Base-by-base conservation (phyloP, 2,329 filamentous ascomycete genomes). In the Monilinia fructigena region DNA sequence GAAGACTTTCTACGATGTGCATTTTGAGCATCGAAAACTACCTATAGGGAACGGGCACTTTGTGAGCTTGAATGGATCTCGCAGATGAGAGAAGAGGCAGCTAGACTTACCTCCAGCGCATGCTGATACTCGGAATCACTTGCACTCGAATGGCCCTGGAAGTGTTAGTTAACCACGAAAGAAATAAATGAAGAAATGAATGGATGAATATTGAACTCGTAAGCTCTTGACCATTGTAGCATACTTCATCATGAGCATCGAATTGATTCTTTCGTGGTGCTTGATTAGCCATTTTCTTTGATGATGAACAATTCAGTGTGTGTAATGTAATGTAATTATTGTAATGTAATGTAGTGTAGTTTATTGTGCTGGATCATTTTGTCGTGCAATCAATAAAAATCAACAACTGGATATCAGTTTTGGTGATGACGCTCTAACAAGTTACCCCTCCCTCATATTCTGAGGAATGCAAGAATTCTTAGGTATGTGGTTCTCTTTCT, bases 1-100 rank as follows among this genome's bases (percentile, higher is more conserved):
- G 87, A 89, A 73, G 86, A 88, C 78, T 89, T 90, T 67, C 87
- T 83, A 28, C 87, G 84, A 72, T 88, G 86, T 0, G 82, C 81
- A 70, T 84, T 88, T 50, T 81, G 77, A 1, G 83, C 78, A 68
- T 89, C 86, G 72, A 90, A 89, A 28, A 85, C 82, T 60, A 89
- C 86, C 85, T 79, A 45, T 28, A 23, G 14, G 26, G 40, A 20
- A 54, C 62, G 55, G 42, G 28, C 26, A 16, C 58, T 63, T 59
- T 18, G 64, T 47, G 38, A 40, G 47, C 55, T 23, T 14, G 18
- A 26, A 48, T 28, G n/a, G 6, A 54, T 66, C 20, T 23, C n/a
- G 23, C 38, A 52, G 16, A 52, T 6, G 14, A 2, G 31, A 56
- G 23, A 10, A 38, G n/a, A 18, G 54, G 26, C 38, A 40, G 12